Percentiles rank a stretch among this genome's conserved stretches.
These are phyloP conservation scores for Scolecobasidium constrictum DNA, from an alignment of 2,329 filamentous ascomycete species.

Conservation along the genomic window DNA sequence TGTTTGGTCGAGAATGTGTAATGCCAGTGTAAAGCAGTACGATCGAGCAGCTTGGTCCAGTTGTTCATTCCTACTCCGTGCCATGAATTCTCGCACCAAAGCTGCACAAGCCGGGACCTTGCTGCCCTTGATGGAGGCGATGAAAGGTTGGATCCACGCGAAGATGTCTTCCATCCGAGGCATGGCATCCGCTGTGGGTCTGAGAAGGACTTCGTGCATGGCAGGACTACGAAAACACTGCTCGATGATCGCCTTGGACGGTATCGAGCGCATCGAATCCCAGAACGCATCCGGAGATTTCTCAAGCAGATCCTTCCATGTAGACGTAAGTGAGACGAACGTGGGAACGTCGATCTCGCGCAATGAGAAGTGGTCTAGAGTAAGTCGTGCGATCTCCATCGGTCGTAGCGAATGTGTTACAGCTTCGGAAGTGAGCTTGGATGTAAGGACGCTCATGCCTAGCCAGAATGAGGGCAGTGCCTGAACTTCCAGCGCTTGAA, in stretches of 20 bases:
- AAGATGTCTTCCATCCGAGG: conserved; percentile 50
- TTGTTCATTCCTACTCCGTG: conserved; percentile 45
- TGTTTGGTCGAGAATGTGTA: conserved; percentile 24
- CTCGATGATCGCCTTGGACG: conserved; percentile 71
- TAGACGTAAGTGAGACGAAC: conserved; percentile 58
- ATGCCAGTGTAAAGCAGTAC: conserved; percentile 8
- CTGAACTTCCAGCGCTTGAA: conserved; percentile 38
- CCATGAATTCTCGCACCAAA: conserved; percentile 65
- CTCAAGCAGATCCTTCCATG: conserved; percentile 59
- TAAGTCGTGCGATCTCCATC: conserved; percentile 56
- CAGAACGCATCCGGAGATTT: conserved; percentile 75
- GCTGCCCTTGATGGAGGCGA: conserved; percentile 67
- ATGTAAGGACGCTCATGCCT: conserved; percentile 63
- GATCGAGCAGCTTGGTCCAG: conserved; percentile 3
- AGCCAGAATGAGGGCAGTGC: conserved; percentile 68
- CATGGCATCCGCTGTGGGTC: conserved; percentile 36
- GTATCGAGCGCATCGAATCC: conserved; percentile 75
- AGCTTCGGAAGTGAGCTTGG: conserved; percentile 59
- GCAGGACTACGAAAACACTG: conserved; percentile 65
- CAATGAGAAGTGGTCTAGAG: conserved; percentile 43
- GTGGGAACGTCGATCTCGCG: conserved; percentile 34
- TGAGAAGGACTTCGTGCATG: conserved; percentile 47
- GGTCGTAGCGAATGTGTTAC: conserved; percentile 69
- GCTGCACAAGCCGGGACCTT: conserved; percentile 70
- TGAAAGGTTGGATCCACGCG: conserved; percentile 68